Evolutionary conservation across 257 asterid species (phyloP).

Genomic region (Solanum acaule): DNA sequence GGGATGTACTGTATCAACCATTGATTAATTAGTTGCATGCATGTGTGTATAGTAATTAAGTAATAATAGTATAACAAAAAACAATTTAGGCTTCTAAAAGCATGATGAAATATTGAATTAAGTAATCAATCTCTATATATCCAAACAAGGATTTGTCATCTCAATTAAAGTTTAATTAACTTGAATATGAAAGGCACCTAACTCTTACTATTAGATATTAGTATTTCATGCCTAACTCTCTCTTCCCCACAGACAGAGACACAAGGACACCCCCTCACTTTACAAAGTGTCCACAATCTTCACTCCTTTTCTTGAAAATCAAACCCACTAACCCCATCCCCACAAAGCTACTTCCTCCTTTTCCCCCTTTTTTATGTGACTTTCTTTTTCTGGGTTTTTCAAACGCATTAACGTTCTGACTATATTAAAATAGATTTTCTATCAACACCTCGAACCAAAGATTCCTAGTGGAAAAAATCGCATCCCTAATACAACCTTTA

Average conservation of each 20-base stretch:
- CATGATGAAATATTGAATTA: not conserved
- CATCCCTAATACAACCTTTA: too few species aligned
- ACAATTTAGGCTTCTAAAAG: not conserved
- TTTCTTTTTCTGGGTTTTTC: not conserved
- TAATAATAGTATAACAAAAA: not conserved
- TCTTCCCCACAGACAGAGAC: not conserved
- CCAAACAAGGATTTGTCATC: not conserved
- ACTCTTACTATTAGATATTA: not conserved
- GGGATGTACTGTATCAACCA: not conserved
- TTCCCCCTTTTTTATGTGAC: not conserved
- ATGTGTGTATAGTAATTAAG: not conserved
- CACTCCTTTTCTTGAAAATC: not conserved
- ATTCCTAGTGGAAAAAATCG: rapidly evolving
- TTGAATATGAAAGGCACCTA: not conserved
- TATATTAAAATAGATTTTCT: too few species aligned
- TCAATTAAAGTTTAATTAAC: not conserved
- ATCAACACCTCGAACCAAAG: not conserved
- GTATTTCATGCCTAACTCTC: not conserved
- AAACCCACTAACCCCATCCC: not conserved
- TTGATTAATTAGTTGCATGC: not conserved
- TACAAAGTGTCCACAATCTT: not conserved
- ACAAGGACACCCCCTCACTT: not conserved
- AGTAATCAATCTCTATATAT: not conserved
- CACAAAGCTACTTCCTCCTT: not conserved
- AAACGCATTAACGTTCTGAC: rapidly evolving